Conservation (phyloP, 495 filamentous ascomycete species). For the Penicillium cinerascens region DNA sequence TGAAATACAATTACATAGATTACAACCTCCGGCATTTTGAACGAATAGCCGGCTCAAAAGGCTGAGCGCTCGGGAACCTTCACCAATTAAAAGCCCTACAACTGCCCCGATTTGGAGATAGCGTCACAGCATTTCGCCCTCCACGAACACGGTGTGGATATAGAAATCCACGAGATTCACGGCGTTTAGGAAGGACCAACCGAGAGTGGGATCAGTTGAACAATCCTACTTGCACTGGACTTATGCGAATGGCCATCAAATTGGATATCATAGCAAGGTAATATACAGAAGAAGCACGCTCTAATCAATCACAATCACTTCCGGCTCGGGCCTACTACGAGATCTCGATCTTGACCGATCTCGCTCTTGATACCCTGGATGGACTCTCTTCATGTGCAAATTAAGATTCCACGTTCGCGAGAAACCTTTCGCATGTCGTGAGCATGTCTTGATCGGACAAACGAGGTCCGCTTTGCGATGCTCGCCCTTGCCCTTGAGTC, state of each 20-base stretch:
- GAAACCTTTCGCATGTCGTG: slow-evolving; percentile 32
- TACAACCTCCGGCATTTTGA: neutral
- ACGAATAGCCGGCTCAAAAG: neutral
- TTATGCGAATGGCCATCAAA: neutral
- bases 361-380: slow-evolving; percentile 19
- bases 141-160: neutral
- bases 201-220: neutral
- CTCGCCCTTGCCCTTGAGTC: slow-evolving; percentile 24
- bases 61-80: neutral
- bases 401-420: slow-evolving; percentile 41
- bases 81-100: neutral
- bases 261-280: slow-evolving; percentile 3
- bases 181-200: slow-evolving; percentile 7
- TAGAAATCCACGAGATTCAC: neutral
- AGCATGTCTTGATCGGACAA: slow-evolving; percentile 31
- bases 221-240: neutral
- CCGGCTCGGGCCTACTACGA: neutral
- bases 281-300: neutral
- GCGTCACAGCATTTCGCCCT: slow-evolving; percentile 13
- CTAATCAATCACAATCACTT: slow-evolving; percentile 10
- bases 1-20: slow-evolving; percentile 1
- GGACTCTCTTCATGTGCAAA: slow-evolving; percentile 33
- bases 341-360: slow-evolving; percentile 8
- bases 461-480: slow-evolving; percentile 31
- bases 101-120: neutral